Evolutionary conservation across 352 stramenopile species (phyloP), one percentile per base, ranked within the genome.

Genomic region (Phytopythium cucurbitacearum): DNA sequence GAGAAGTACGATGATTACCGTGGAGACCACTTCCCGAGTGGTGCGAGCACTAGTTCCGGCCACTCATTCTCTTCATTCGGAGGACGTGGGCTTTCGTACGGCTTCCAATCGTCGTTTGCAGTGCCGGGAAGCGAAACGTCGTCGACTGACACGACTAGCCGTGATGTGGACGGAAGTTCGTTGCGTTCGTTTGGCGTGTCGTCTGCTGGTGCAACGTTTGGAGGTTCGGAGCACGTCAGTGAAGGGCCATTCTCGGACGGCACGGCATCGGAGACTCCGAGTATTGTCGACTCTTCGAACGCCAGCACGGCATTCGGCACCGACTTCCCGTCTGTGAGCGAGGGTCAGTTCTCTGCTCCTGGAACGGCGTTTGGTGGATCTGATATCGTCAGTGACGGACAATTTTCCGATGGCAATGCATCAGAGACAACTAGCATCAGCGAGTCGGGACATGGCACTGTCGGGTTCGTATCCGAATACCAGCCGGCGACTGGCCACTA

Each of bases 201-300:
- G 11, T 90, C 79, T 3, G 76, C 79, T n/a, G 82, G 79, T 47
- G 82, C 82, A 16, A 92, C 82, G 13, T 87, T 90, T 57, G 82
- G 82, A 15, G 79, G 74, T 2, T 90, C 79, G 37, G 82, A 92
- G 48, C 74, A 76, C 34, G 69, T 80, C 12, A 82, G 79, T 33
- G 80, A 89, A 49, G 73, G 69, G 9, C 59, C 71, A 34, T 88
- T 79, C 69, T 89, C 77, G 13, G 79, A 89, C 46, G 77, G 70
- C 13, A 82, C 76, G 32, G 61, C 76, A 0, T 92, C 81, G 1
- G 81, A 92, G 49, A 89, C 76, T 3, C 71, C 79, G 13, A 92
- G 82, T 33, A 74, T 85, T 32, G 69, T 88, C 48, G 74, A 80
- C 13, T 87, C 77, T 12, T 90, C 79, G 5, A 92, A 84, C 60